phyloP scores from a whole-genome alignment of 768 basidiomycete species.

The Serendipita vermifera region DNA sequence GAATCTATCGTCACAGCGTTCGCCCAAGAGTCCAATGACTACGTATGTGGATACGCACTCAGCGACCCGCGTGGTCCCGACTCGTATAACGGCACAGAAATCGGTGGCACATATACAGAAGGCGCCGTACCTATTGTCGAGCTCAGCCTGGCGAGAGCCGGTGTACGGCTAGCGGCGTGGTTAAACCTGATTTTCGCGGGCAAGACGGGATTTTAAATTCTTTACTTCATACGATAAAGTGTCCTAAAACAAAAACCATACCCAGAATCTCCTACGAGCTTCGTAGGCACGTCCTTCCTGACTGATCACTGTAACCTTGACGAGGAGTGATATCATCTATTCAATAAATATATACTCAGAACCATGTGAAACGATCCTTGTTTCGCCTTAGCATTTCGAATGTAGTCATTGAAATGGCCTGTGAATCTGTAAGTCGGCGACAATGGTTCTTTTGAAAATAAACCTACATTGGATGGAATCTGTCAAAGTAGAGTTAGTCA shows the following conservation, averaged over 20 bases:
- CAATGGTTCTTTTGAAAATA: too few species aligned
- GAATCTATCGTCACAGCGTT: not conserved
- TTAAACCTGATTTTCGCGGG: not conserved
- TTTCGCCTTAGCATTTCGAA: not conserved
- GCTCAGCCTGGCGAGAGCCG: not conserved
- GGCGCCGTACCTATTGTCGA: not conserved
- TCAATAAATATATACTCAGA: too few species aligned
- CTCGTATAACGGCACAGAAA: not conserved
- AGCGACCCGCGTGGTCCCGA: not conserved
- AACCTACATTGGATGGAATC: not conserved
- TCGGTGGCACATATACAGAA: not conserved
- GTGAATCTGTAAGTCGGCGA: too few species aligned
- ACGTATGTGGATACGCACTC: not conserved
- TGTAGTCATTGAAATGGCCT: not conserved
- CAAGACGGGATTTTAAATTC: not conserved
- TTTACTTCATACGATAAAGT: not conserved
- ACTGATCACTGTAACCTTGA: too few species aligned
- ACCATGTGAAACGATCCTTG: not conserved
- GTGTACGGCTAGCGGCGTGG: not conserved
- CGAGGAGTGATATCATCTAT: too few species aligned
- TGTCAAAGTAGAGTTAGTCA: too few species aligned
- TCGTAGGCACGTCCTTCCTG: too few species aligned
- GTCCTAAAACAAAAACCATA: not conserved
- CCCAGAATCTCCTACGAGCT: too few species aligned
- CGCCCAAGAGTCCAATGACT: conserved; percentile 1